Evolutionary conservation across 768 basidiomycete genomes (phyloP).

Genomic region (Amanita pseudoporphyria): DNA sequence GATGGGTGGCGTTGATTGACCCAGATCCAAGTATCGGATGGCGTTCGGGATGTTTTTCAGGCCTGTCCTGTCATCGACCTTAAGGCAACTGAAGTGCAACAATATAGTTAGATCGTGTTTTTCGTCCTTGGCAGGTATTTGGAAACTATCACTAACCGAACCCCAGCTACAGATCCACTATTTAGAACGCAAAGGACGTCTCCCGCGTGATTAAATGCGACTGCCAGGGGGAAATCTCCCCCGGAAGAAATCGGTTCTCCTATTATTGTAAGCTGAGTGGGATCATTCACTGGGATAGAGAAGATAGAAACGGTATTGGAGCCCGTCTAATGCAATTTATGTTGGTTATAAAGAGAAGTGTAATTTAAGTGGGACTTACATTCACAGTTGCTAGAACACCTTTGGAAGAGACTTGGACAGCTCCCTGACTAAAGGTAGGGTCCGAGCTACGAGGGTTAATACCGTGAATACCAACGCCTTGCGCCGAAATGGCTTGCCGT

Average conservation of each 20-base stretch:
- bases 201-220: constrained; percentile 26
- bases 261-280: too few relatives aligned
- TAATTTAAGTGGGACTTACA: constrained; percentile 13
- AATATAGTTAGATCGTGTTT: neutral
- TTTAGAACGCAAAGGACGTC: constrained; percentile 30
- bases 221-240: constrained; percentile 1
- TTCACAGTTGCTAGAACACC: constrained; percentile 28
- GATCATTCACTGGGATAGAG: too few relatives aligned
- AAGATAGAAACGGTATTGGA: constrained; percentile 29
- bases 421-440: constrained; percentile 30
- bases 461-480: constrained; percentile 28
- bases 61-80: constrained; percentile 31
- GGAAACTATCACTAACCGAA: constrained; percentile 25
- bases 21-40: constrained; percentile 31
- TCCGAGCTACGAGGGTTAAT: constrained; percentile 23
- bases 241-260: neutral
- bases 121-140: neutral
- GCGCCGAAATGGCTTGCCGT: constrained; percentile 19
- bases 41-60: constrained; percentile 30
- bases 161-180: constrained; percentile 33
- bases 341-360: neutral
- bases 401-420: too few relatives aligned
- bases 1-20: constrained; percentile 41
- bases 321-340: constrained; percentile 36
- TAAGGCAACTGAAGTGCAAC: constrained; percentile 22